Base-by-base conservation (phyloP, 768 basidiomycete genomes). In the Suillus bovinus region DNA sequence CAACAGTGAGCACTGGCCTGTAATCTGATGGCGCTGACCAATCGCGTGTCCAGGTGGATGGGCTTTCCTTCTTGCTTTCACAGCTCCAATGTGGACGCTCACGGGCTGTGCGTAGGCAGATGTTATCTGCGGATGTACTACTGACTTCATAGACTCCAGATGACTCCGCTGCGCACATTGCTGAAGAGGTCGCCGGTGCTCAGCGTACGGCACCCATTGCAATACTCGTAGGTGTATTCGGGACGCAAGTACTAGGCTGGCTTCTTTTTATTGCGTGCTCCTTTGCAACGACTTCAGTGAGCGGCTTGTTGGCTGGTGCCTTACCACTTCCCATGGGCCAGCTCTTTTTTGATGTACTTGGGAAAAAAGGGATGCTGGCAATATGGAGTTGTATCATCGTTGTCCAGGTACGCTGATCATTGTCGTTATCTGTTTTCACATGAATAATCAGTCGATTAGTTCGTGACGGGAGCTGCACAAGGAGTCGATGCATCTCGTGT, bases 51-150 rank as follows among this genome's bases (percentile, higher is more conserved):
- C 42, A 90, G 89, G 81, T 72, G 86, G 85, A 16, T 90, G 88
- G 88, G 87, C 88, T 1, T 90, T 90, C 71, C 77, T 90, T 64
- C 70, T 90, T 50, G 80, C 89, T 0, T 90, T 91, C 69, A 89
- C 88, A 0, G 79, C 89, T 1, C 86, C 88, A 0, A 90, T 90
- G 89, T 90, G 89, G 89, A 89, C 88, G 4, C 73, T 91, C 60
- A 90, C 89, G 2, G 89, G 89, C 63, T 91, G 89, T 89, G 60
- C 67, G 86, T 73, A 29, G 6, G 44, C 39, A 38, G 60, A 36
- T 41, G 11, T 42, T 17, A 6, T 41, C 39, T 47, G 24, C 38
- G 20, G 6, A 10, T 52, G 17, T 50, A 63, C 3, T 5, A 4
- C 24, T 57, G 53, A 22, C 24, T 64, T 63, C 63, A 16, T 13